A percentile compares a stretch with the other conserved stretches of the same genome.
phyloP scores from a whole-genome alignment of 2,329 filamentous ascomycete genomes.

The Xenosphaeropsis pyriputrescens region DNA sequence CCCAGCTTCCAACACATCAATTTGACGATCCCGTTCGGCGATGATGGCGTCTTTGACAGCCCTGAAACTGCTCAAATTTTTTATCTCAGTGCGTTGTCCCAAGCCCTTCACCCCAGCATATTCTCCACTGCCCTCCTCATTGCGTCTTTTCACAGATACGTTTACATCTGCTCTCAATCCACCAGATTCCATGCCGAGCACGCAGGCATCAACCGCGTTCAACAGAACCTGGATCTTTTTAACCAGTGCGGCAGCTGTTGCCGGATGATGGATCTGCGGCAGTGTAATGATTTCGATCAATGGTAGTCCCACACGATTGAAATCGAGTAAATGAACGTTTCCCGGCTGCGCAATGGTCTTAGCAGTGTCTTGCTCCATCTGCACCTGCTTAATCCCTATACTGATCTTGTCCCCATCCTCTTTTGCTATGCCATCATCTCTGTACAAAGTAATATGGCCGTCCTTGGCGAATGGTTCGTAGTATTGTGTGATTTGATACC shows the following conservation, averaged over 20 bases:
- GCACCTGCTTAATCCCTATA: conserved; percentile 82
- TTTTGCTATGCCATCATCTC: conserved; percentile 65
- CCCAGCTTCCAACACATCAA: conserved; percentile 61
- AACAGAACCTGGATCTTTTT: conserved; percentile 77
- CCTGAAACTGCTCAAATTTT: conserved; percentile 90
- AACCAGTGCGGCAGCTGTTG: conserved; percentile 77
- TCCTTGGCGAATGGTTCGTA: conserved; percentile 60
- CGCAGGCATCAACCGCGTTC: conserved; percentile 68
- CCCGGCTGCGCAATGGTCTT: conserved; percentile 74
- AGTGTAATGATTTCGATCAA: conserved; percentile 91
- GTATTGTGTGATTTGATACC: conserved; percentile 97
- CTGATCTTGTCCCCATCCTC: conserved; percentile 56
- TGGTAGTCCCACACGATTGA: conserved; percentile 84
- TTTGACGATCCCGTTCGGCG: conserved; percentile 82
- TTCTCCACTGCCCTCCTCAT: conserved; percentile 19
- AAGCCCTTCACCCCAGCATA: conserved; percentile 47
- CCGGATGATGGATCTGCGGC: conserved; percentile 75
- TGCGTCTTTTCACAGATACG: conserved; percentile 61
- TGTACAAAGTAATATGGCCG: conserved; percentile 55
- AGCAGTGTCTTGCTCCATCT: conserved; percentile 95
- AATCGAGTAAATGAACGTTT: conserved; percentile 68
- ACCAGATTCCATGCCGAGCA: conserved; percentile 84
- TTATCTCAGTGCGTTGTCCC: conserved; percentile 89
- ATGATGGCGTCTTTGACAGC: conserved; percentile 90
- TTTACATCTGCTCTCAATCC: conserved; percentile 91